Percentiles rank a stretch among this genome's conserved stretches.
phyloP scores from a whole-genome alignment of 2,329 filamentous ascomycete species.

The Clonostachys byssicola region DNA sequence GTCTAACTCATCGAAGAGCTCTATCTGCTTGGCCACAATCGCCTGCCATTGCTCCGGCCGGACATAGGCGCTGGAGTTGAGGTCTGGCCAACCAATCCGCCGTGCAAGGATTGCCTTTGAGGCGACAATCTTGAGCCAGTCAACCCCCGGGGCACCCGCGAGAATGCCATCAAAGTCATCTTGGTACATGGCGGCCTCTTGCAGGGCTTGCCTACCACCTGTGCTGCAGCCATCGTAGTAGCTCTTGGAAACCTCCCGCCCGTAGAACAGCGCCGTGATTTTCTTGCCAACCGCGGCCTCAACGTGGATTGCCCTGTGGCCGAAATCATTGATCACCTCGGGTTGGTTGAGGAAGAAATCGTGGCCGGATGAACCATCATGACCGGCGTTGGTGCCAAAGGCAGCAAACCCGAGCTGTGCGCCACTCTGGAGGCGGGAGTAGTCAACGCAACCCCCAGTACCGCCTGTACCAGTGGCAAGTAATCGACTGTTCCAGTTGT shows the following conservation, averaged over 20 bases:
- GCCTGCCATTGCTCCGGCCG: background rate
- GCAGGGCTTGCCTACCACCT: constrained; percentile 51
- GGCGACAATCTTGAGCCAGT: constrained; percentile 16
- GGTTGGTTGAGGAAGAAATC: constrained; percentile 25
- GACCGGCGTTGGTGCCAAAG: constrained; percentile 44
- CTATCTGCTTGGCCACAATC: background rate
- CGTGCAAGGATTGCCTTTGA: background rate
- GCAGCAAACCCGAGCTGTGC: constrained; percentile 34
- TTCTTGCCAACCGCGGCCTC: constrained; percentile 33
- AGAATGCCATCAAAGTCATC: constrained; percentile 49
- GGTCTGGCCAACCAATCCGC: constrained; percentile 1
- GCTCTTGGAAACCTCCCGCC: constrained; percentile 25
- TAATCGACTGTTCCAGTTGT: constrained; percentile 37
- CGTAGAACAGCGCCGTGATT: constrained; percentile 35
- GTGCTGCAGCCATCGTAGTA: constrained; percentile 49
- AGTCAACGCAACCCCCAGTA: constrained; percentile 38
- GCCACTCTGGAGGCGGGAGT: constrained; percentile 36
- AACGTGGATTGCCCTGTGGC: constrained; percentile 15
- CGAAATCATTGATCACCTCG: constrained; percentile 28
- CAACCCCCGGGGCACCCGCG: constrained; percentile 37
- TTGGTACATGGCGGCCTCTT: constrained; percentile 43
- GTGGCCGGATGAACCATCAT: constrained; percentile 31
- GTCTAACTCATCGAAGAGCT: background rate
- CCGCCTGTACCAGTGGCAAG: constrained; percentile 44
- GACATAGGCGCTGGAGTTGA: background rate